These are phyloP conservation scores for Podila epicladia DNA, from an alignment of 192 early-diverging fungal genomes.

Conservation along the genomic window DNA sequence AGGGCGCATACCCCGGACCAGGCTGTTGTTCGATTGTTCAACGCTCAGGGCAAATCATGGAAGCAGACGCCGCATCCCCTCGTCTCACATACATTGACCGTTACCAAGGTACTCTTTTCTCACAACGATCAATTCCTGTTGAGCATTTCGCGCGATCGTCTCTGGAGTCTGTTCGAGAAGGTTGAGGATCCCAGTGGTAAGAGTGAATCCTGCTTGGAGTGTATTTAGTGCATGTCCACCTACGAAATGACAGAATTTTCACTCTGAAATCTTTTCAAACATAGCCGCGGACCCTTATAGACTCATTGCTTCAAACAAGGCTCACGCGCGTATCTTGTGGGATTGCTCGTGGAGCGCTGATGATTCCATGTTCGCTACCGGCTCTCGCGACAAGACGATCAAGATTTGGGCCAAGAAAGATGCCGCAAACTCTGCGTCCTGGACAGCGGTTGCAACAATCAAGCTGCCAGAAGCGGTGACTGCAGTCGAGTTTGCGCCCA, in stretches of 20 bases:
- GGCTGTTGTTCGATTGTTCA: conserved; percentile 77
- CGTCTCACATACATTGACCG: conserved; percentile 80
- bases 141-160: conserved; percentile 87
- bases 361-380: conserved; percentile 86
- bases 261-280: neutral
- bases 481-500: conserved; percentile 81
- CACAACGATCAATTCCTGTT: conserved; percentile 76
- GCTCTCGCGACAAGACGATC: conserved; percentile 91
- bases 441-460: conserved; percentile 65
- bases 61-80: conserved; percentile 70
- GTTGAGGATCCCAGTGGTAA: conserved; percentile 47
- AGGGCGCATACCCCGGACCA: conserved; percentile 77
- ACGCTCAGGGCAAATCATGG: conserved; percentile 67
- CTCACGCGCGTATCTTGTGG: conserved; percentile 96
- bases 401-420: conserved; percentile 74
- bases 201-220: neutral
- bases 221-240: neutral
- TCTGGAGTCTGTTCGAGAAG: conserved; percentile 85
- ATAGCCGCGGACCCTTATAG: conserved; percentile 61
- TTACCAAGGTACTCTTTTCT: conserved; percentile 86
- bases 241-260: too few species aligned
- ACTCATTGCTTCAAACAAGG: conserved; percentile 69
- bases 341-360: conserved; percentile 85
- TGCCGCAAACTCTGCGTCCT: conserved; percentile 21
- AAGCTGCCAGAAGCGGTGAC: conserved; percentile 87